Evolutionary conservation across 2,329 filamentous ascomycete genomes (phyloP).

Genomic region (Xylariaceae sp.): DNA sequence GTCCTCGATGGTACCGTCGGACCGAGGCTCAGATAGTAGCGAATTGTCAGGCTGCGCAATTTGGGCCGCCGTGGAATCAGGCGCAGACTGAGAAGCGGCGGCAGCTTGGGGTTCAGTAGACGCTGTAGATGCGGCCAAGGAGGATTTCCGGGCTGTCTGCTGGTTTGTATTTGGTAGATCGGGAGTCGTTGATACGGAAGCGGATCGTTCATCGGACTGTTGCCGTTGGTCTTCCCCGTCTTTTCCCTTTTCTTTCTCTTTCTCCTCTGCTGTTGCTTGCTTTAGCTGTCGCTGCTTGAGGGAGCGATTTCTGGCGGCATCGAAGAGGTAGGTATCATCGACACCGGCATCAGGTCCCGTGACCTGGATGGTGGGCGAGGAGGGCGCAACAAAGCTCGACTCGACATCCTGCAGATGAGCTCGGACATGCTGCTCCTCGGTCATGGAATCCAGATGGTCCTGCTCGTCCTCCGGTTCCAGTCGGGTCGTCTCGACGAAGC

Average conservation of each 20-base stretch:
- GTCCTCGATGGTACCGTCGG: slow-evolving; percentile 4
- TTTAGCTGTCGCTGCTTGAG: not conserved
- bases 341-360: slow-evolving; percentile 41
- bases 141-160: slow-evolving; percentile 10
- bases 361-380: slow-evolving; percentile 51
- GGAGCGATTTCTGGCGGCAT: slow-evolving; percentile 35
- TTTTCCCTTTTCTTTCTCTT: not conserved
- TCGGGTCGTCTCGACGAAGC: slow-evolving; percentile 28
- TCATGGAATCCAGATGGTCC: slow-evolving; percentile 43
- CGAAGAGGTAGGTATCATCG: slow-evolving; percentile 58
- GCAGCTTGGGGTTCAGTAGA: not conserved
- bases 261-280: not conserved
- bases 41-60: slow-evolving; percentile 1
- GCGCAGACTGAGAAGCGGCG: slow-evolving; percentile 1
- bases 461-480: slow-evolving; percentile 33
- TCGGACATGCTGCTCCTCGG: slow-evolving; percentile 47
- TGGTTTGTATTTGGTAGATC: slow-evolving; percentile 8
- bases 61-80: not conserved
- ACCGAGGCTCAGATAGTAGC: slow-evolving; percentile 4
- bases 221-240: not conserved
- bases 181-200: slow-evolving; percentile 2
- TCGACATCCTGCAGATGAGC: slow-evolving; percentile 59
- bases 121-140: slow-evolving; percentile 4
- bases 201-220: slow-evolving; percentile 7
- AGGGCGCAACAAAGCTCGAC: slow-evolving; percentile 57